Conservation (phyloP, 495 filamentous ascomycete species). For the Neurospora terricola region DNA sequence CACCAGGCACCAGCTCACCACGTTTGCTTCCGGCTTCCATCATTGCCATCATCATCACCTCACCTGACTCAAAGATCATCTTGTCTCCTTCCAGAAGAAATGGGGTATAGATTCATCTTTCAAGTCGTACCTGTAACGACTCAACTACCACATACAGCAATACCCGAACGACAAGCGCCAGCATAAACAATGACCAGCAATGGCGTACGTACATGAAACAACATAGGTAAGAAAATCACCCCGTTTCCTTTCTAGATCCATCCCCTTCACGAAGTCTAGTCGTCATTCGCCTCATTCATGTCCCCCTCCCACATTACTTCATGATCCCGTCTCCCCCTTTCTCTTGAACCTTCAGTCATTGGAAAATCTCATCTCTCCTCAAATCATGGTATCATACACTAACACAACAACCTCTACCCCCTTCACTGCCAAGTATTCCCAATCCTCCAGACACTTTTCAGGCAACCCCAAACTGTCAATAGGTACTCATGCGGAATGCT, state of each 20-base stretch:
- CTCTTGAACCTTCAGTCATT: not conserved
- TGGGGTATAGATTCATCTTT: not conserved
- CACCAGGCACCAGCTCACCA: not conserved
- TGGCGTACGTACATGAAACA: not conserved
- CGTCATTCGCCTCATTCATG: not conserved
- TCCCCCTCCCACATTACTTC: not conserved
- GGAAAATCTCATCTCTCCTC: not conserved
- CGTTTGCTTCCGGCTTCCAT: not conserved
- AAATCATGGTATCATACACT: not conserved
- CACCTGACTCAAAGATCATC: not conserved
- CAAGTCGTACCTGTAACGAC: not conserved
- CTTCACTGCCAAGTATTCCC: not conserved
- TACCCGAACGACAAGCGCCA: not conserved
- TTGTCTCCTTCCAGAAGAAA: not conserved
- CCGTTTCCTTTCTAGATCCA: not conserved
- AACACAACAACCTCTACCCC: not conserved
- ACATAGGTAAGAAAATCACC: not conserved
- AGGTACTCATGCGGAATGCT: not conserved
- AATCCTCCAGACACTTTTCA: not conserved
- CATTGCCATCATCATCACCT: not conserved
- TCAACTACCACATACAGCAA: not conserved
- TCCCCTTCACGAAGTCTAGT: not conserved
- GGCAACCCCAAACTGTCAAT: not conserved
- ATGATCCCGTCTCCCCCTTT: not conserved
- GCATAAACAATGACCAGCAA: not conserved